Evolutionary conservation across 2,329 filamentous ascomycete species (phyloP), one percentile per base, ranked within the genome.

Genomic region (Plenodomus lindquistii): DNA sequence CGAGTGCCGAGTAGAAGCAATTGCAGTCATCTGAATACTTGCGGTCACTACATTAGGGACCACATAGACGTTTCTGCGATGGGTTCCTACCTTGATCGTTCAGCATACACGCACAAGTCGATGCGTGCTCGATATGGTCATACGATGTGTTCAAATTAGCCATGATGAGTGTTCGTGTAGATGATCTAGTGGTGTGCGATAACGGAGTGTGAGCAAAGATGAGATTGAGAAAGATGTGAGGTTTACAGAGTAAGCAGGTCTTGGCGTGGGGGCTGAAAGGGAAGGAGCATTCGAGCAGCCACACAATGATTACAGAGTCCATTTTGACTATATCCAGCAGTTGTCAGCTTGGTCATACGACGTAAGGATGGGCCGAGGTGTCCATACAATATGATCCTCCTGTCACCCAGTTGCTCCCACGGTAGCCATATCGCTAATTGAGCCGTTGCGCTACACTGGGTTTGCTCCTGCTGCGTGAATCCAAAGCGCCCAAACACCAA

Each of bases 1-100:
- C 44, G 4, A 59, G 42, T 11, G 46, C 39, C 2, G 53, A 56
- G 31, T 40, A 52, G 37, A 54, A 56, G 8, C 54, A 57, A 36
- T 56, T 48, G 19, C 55, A 59, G 16, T 40, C 41, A n/a, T 17
- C 52, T 52, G 21, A 4, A 17, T 15, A 6, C 13, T 24, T 5
- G n/a, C 34, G 17, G n/a, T 36, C 15, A 36, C 6, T 36, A n/a
- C 34, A 7, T 24, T 5, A 36, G 34, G 34, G 10, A 24, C 5
- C 5, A 24, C 34, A 36, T n/a, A n/a, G 34, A 5, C 6, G n/a
- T 7, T n/a, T 5, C 34, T 6, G 17, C 17, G 7, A 18, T 7
- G 34, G 27, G 17, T 20, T 35, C 43, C 44, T 35, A 58, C 52
- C 50, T 53, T 46, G 41, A 16, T 40, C 17, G n/a, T 53, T 17